Conservation (phyloP, 2,329 filamentous ascomycete species). For the Colletotrichum lupini region DNA sequence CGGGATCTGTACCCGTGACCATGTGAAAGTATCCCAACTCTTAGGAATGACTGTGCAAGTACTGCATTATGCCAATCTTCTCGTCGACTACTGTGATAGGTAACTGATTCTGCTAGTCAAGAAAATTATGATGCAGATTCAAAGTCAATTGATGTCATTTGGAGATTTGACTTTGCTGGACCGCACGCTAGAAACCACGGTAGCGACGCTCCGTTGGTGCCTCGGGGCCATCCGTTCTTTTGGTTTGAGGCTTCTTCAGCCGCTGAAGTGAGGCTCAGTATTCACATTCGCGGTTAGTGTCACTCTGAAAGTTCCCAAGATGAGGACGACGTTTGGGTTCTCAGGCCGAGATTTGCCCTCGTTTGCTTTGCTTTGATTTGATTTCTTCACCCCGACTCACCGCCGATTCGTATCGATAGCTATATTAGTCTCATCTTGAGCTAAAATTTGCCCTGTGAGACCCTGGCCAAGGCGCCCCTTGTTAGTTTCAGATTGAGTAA, state of each 20-base stretch:
- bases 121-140: not conserved
- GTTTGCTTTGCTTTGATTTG: not conserved
- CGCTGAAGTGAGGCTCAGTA: not conserved
- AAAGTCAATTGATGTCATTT: not conserved
- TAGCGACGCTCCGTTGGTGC: not conserved
- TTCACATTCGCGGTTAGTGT: not conserved
- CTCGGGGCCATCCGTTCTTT: not conserved
- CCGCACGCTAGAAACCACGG: not conserved
- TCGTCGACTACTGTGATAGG: not conserved
- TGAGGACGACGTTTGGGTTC: not conserved
- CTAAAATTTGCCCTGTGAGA: slow-evolving; percentile 11
- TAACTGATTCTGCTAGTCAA: not conserved
- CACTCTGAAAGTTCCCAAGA: not conserved
- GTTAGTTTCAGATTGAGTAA: slow-evolving; percentile 26
- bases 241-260: not conserved
- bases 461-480: slow-evolving; percentile 4
- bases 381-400: slow-evolving; percentile 8
- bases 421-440: slow-evolving; percentile 24
- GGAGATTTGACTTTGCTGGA: not conserved
- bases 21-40: not conserved
- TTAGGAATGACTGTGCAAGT: not conserved
- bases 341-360: not conserved
- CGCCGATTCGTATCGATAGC: slow-evolving; percentile 5
- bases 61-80: not conserved
- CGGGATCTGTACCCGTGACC: not conserved